These are phyloP conservation scores for Neurospora sp. DNA, from an alignment of 495 filamentous ascomycete genomes.

Conservation along the genomic window DNA sequence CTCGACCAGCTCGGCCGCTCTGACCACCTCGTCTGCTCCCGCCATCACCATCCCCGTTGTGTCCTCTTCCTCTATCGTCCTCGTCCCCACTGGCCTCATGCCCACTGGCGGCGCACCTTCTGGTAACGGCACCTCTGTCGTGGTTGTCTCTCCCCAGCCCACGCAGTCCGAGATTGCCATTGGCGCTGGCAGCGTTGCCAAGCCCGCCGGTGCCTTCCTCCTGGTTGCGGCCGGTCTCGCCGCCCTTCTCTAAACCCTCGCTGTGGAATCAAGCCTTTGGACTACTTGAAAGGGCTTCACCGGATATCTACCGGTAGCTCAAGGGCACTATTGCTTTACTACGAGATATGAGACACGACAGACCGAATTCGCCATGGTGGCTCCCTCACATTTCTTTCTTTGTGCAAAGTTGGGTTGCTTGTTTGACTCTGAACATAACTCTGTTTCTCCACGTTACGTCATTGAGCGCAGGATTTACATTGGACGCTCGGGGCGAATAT, in stretches of 20 bases:
- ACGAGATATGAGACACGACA: constrained; percentile 30
- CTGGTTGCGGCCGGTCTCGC: constrained; percentile 19
- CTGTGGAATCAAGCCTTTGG: constrained; percentile 13
- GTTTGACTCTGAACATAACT: constrained; percentile 8
- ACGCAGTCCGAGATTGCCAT: constrained; percentile 5
- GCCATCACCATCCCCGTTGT: not conserved
- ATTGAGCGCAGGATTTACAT: constrained; percentile 4
- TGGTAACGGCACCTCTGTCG: not conserved
- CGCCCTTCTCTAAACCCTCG: constrained; percentile 24
- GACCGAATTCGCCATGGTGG: constrained; percentile 7
- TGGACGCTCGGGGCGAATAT: constrained; percentile 8
- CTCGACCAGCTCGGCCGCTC: constrained; percentile 2
- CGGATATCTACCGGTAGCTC: constrained; percentile 2
- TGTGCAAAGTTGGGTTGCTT: constrained; percentile 23
- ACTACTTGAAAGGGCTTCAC: not conserved
- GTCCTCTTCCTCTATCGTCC: not conserved
- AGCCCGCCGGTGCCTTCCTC: constrained; percentile 15
- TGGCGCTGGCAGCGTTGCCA: constrained; percentile 13
- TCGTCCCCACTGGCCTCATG: not conserved
- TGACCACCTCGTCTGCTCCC: constrained; percentile 7
- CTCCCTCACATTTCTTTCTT: constrained; percentile 10
- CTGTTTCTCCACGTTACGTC: not conserved
- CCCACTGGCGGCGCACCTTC: constrained; percentile 1
- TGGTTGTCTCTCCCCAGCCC: constrained; percentile 2
- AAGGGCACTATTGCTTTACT: constrained; percentile 11